These are phyloP conservation scores for Acacia confusa DNA, from an alignment of 306 rosid genomes.

Conservation along the genomic window DNA sequence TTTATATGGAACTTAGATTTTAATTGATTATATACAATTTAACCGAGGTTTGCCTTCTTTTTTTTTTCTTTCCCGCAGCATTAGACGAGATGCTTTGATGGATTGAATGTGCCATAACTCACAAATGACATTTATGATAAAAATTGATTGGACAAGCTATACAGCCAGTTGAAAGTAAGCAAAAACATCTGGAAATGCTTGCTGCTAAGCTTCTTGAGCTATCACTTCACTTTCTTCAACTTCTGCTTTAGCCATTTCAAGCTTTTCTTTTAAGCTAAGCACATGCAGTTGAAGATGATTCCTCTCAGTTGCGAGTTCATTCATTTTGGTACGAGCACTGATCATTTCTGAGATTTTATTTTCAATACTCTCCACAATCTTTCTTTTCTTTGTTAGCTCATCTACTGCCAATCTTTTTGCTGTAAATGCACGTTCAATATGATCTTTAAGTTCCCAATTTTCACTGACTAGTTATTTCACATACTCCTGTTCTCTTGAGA, in stretches of 20 bases:
- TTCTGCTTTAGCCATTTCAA: conserved; percentile 62
- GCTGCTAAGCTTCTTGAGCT: conserved; percentile 71
- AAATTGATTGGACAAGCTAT: too few species aligned
- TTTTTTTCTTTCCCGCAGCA: too few species aligned
- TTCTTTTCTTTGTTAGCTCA: conserved; percentile 58
- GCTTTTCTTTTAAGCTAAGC: conserved; percentile 53
- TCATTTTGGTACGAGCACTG: conserved; percentile 58
- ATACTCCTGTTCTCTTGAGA: conserved; percentile 48
- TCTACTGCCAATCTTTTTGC: conserved; percentile 50
- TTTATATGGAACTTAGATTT: too few species aligned
- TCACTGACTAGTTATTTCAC: conserved; percentile 45
- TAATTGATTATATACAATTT: too few species aligned
- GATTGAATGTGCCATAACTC: too few species aligned
- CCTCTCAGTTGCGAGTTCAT: conserved; percentile 60
- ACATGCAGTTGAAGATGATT: conserved; percentile 63
- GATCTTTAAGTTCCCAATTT: conserved; percentile 48
- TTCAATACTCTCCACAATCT: conserved; percentile 62
- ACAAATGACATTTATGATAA: too few species aligned
- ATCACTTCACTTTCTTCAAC: conserved; percentile 68
- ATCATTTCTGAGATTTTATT: conserved; percentile 67
- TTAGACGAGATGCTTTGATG: too few species aligned
- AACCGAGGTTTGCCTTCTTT: too few species aligned
- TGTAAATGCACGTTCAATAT: conserved; percentile 52
- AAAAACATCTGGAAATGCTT: too few species aligned
- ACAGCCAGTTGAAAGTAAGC: too few species aligned